A percentile compares a stretch with the other conserved stretches of the same genome.
Conservation (phyloP, 306 rosid genomes). For the Senna siamea region DNA sequence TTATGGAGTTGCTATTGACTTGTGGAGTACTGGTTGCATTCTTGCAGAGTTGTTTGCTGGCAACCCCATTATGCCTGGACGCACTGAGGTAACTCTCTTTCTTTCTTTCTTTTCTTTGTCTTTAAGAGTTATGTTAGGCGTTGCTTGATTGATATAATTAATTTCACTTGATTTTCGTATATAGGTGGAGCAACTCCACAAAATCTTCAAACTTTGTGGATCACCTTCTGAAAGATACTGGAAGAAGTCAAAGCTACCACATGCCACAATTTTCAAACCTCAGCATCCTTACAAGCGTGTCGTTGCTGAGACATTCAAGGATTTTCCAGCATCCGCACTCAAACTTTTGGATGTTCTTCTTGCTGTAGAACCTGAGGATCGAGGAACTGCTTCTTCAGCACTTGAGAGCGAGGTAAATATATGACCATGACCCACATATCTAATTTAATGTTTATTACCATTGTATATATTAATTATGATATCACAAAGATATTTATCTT, state of each 20-base stretch:
- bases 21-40: slow-evolving; percentile 95
- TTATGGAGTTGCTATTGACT: slow-evolving; percentile 75
- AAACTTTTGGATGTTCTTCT: slow-evolving; percentile 76
- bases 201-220: slow-evolving; percentile 91
- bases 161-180: too few species aligned
- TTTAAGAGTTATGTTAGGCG: too few species aligned
- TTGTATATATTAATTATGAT: too few species aligned
- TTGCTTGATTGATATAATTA: too few species aligned
- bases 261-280: slow-evolving; percentile 85
- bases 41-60: slow-evolving; percentile 83
- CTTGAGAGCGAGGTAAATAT: slow-evolving; percentile 73
- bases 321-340: slow-evolving; percentile 64
- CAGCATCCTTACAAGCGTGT: slow-evolving; percentile 74
- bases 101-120: background rate
- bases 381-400: slow-evolving; percentile 79
- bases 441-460: too few species aligned
- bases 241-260: slow-evolving; percentile 80
- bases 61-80: slow-evolving; percentile 86
- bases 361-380: slow-evolving; percentile 70
- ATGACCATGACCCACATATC: background rate
- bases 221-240: slow-evolving; percentile 91
- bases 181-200: slow-evolving; percentile 98
- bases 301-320: slow-evolving; percentile 70
- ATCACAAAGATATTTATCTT: too few species aligned
- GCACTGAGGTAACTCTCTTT: slow-evolving; percentile 74